Evolutionary conservation across 805 yeast genomes (phyloP).

Genomic region (Teunomyces lycoperdinae): DNA sequence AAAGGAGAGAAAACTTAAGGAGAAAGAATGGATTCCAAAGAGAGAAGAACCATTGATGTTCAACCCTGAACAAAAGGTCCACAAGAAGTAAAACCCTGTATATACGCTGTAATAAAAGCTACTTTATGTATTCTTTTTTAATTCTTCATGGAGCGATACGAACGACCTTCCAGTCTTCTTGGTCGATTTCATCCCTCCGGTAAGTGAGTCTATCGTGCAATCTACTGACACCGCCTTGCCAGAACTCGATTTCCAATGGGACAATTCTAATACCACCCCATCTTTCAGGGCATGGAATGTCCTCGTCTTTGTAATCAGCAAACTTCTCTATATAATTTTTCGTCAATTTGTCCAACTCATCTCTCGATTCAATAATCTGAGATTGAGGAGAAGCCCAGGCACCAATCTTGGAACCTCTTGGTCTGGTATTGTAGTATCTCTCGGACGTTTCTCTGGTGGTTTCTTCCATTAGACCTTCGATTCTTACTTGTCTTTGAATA

Average conservation of each 20-base stretch:
- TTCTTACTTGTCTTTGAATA: slow-evolving; percentile 86
- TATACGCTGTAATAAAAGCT: slow-evolving; percentile 4
- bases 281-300: slow-evolving; percentile 84
- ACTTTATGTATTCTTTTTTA: not conserved
- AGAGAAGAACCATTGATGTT: slow-evolving; percentile 42
- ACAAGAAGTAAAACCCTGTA: slow-evolving; percentile 10
- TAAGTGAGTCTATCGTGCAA: slow-evolving; percentile 85
- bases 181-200: slow-evolving; percentile 48
- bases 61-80: slow-evolving; percentile 21
- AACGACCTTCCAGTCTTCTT: slow-evolving; percentile 56
- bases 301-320: slow-evolving; percentile 51
- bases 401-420: slow-evolving; percentile 89
- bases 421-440: slow-evolving; percentile 80
- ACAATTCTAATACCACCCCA: slow-evolving; percentile 95
- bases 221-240: slow-evolving; percentile 94
- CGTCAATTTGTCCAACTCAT: slow-evolving; percentile 58
- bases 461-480: slow-evolving; percentile 80
- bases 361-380: slow-evolving; percentile 52
- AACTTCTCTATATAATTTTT: slow-evolving; percentile 52
- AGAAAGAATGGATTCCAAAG: slow-evolving; percentile 44
- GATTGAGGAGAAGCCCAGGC: slow-evolving; percentile 97
- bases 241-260: slow-evolving; percentile 90
- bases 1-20: slow-evolving; percentile 26
- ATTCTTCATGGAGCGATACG: slow-evolving; percentile 65
- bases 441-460: slow-evolving; percentile 72